phyloP scores from a whole-genome alignment of 108 stramenopile species.

The Nitzschia sp. region DNA sequence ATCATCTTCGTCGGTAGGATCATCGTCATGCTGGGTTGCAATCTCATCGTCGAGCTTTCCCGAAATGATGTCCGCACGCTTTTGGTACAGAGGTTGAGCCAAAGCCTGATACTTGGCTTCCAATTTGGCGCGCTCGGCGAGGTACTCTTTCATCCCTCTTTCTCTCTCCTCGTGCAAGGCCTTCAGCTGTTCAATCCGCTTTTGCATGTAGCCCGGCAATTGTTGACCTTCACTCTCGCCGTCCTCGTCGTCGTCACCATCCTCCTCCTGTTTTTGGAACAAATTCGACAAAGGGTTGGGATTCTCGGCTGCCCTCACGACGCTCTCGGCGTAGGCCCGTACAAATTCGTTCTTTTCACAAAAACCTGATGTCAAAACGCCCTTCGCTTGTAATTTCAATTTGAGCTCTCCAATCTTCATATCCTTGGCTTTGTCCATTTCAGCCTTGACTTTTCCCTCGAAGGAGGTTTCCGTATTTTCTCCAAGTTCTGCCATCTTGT shows the following conservation, averaged over 20 bases:
- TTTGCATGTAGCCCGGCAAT: constrained; percentile 54
- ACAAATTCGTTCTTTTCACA: constrained; percentile 80
- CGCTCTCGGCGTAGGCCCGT: constrained; percentile 63
- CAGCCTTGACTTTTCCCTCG: constrained; percentile 42
- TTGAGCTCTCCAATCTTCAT: constrained; percentile 71
- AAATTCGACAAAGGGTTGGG: background rate
- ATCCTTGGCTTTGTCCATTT: constrained; percentile 55
- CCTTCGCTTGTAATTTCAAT: constrained; percentile 66
- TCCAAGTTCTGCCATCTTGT: no score
- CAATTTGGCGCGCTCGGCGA: constrained; percentile 74
- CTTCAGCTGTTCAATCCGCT: constrained; percentile 65
- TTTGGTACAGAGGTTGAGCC: constrained; percentile 66
- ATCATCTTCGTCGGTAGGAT: constrained; percentile 21
- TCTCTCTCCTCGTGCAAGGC: constrained; percentile 63
- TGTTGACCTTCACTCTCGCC: constrained; percentile 30
- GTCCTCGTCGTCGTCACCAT: constrained; percentile 43
- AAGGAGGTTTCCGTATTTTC: background rate
- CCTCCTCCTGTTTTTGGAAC: constrained; percentile 16
- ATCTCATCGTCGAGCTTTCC: constrained; percentile 48
- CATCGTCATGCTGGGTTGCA: constrained; percentile 14
- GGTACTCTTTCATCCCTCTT: constrained; percentile 59
- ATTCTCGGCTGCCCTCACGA: constrained; percentile 44
- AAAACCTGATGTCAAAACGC: constrained; percentile 63
- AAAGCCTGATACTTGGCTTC: constrained; percentile 71
- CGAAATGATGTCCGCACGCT: constrained; percentile 52